These are phyloP conservation scores for Ascochyta viciae-villosae DNA, from an alignment of 2,329 filamentous ascomycete genomes.

Conservation along the genomic window DNA sequence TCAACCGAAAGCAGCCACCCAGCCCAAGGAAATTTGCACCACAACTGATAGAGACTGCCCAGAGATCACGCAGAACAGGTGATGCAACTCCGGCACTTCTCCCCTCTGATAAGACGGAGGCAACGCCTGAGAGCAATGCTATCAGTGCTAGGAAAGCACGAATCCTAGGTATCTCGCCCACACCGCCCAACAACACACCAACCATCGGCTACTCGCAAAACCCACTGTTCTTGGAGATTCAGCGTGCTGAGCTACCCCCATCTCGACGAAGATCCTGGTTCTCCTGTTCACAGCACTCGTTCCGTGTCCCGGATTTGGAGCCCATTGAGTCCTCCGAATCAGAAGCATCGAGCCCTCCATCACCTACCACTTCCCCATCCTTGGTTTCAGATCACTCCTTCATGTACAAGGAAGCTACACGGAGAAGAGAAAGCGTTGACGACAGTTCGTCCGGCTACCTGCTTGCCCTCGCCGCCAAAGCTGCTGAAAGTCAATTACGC, in stretches of 20 bases:
- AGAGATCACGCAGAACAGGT: conserved; percentile 71
- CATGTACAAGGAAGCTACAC: conserved; percentile 60
- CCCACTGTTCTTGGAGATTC: conserved; percentile 46
- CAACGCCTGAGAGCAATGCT: conserved; percentile 58
- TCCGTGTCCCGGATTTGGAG: conserved; percentile 66
- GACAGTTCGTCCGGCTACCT: conserved; percentile 79
- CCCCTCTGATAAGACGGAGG: conserved; percentile 75
- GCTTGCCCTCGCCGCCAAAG: conserved; percentile 78
- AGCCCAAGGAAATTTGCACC: conserved; percentile 69
- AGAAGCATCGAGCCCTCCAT: conserved; percentile 56
- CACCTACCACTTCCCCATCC: conserved; percentile 55
- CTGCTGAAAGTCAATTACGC: conserved; percentile 79
- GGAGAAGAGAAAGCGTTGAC: conserved; percentile 71
- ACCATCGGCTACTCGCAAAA: conserved; percentile 39
- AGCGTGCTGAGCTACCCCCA: conserved; percentile 43
- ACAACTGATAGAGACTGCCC: conserved; percentile 81
- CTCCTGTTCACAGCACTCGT: conserved; percentile 59
- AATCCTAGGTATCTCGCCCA: conserved; percentile 60
- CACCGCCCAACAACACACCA: conserved; percentile 46
- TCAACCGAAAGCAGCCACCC: conserved; percentile 32
- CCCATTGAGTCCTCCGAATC: conserved; percentile 68
- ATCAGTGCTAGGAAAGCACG: conserved; percentile 35
- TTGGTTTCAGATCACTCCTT: conserved; percentile 58
- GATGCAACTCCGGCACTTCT: conserved; percentile 69
- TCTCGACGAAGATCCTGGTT: conserved; percentile 44